Percentiles rank a stretch among this genome's conserved stretches.
phyloP scores from a whole-genome alignment of 2,329 filamentous ascomycete species.

The Seiridium cupressi region DNA sequence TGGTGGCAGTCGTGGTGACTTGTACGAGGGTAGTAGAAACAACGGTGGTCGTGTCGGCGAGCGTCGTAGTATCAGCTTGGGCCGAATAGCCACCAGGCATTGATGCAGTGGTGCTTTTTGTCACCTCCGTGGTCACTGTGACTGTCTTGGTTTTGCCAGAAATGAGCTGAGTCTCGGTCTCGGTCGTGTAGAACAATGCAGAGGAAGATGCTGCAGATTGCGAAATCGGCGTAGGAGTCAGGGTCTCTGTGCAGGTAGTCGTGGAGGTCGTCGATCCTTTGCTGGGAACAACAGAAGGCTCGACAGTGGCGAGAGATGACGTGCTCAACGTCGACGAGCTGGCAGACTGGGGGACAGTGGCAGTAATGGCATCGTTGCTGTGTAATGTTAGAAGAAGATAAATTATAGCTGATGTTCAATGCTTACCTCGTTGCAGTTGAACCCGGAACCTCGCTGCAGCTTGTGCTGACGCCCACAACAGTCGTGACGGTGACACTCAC shows the following conservation, averaged over 20 bases:
- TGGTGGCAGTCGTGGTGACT: conserved; percentile 14
- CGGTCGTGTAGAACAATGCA: neutral
- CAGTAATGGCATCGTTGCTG: conserved; percentile 5
- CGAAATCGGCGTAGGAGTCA: neutral
- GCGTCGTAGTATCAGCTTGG: neutral
- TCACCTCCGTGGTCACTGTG: no score
- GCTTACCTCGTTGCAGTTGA: conserved; percentile 7
- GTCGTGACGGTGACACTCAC: neutral
- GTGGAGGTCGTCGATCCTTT: neutral
- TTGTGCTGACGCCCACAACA: neutral
- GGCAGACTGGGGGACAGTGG: neutral
- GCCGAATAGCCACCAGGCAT: neutral
- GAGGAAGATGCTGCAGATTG: neutral
- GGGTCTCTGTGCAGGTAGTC: neutral
- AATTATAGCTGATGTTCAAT: neutral
- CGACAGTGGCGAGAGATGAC: neutral
- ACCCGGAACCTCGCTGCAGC: neutral
- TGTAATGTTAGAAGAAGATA: neutral
- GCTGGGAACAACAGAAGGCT: neutral
- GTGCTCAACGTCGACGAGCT: neutral
- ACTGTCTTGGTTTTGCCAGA: neutral
- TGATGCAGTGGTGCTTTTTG: neutral
- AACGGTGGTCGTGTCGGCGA: conserved; percentile 3
- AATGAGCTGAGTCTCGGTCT: neutral
- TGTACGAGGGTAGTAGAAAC: neutral